Evolutionary conservation across 139 green algal genomes (phyloP).

Genomic region (Ostreobium quekettii): DNA sequence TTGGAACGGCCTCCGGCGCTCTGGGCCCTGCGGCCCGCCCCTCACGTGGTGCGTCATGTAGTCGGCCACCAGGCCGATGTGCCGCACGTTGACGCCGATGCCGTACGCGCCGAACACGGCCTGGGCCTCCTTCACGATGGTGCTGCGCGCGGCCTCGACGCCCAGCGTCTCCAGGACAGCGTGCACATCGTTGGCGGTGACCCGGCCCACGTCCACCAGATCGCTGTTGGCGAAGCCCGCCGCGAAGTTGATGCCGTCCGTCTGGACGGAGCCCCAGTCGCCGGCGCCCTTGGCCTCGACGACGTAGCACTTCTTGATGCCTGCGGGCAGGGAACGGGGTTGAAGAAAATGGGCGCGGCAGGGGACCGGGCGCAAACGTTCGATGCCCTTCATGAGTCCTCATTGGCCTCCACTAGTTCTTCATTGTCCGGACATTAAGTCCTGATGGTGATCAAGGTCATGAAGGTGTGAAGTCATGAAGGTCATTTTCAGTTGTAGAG

Average conservation of each 20-base stretch:
- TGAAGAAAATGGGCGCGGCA: too few species aligned
- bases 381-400: too few species aligned
- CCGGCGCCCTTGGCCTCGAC: slow-evolving; percentile 44
- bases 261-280: slow-evolving; percentile 60
- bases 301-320: slow-evolving; percentile 47
- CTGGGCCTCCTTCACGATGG: slow-evolving; percentile 73
- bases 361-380: too few species aligned
- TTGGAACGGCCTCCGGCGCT: too few species aligned
- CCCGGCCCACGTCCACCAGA: slow-evolving; percentile 55
- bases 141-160: slow-evolving; percentile 88
- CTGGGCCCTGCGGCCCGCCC: too few species aligned
- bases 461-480: too few species aligned
- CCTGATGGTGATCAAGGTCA: too few species aligned
- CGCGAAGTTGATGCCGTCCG: slow-evolving; percentile 91
- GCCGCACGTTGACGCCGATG: slow-evolving; percentile 88
- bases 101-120: slow-evolving; percentile 94
- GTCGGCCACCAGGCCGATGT: slow-evolving; percentile 91
- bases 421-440: too few species aligned
- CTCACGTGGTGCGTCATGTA: slow-evolving; percentile 91
- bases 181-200: slow-evolving; percentile 81
- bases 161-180: slow-evolving; percentile 74
- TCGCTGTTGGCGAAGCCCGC: slow-evolving; percentile 30
- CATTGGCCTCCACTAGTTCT: too few species aligned
- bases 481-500: too few species aligned
- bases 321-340: not conserved